These are phyloP conservation scores for Rhodomyrtus tomentosa DNA, from an alignment of 345 rosid genomes.

Conservation along the genomic window DNA sequence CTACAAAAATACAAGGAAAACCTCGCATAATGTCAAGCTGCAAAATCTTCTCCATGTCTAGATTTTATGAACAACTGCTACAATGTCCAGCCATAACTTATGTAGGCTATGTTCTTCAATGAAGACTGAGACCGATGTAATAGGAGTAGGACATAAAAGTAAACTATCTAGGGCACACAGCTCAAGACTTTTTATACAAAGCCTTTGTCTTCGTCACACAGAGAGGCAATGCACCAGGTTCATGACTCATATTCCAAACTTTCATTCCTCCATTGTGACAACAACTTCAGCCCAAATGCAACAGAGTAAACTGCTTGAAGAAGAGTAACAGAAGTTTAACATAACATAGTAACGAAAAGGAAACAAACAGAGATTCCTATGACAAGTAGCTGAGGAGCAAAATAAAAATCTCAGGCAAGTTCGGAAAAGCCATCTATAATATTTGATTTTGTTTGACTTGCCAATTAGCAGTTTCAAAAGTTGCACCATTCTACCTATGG, in stretches of 20 bases:
- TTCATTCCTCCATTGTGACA: background rate
- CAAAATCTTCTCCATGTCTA: background rate
- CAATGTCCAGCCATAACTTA: background rate
- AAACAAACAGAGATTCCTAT: background rate
- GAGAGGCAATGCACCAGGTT: background rate
- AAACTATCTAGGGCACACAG: background rate
- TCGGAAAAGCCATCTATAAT: background rate
- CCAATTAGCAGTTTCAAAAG: background rate
- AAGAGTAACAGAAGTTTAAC: background rate
- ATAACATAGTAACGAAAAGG: background rate
- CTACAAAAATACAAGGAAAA: background rate
- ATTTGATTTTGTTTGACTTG: background rate
- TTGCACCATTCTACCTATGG: background rate
- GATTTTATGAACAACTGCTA: background rate
- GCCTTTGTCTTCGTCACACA: background rate
- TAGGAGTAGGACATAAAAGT: background rate
- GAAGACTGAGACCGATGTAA: background rate
- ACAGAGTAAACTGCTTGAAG: background rate
- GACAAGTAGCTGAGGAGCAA: background rate
- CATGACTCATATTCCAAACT: background rate
- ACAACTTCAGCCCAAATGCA: background rate
- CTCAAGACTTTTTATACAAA: background rate
- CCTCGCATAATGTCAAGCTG: background rate
- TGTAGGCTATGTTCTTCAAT: background rate
- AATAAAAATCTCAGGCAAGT: background rate